These are phyloP conservation scores for Jamesozyma hellenica DNA, from an alignment of 805 yeast species.

Conservation along the genomic window DNA sequence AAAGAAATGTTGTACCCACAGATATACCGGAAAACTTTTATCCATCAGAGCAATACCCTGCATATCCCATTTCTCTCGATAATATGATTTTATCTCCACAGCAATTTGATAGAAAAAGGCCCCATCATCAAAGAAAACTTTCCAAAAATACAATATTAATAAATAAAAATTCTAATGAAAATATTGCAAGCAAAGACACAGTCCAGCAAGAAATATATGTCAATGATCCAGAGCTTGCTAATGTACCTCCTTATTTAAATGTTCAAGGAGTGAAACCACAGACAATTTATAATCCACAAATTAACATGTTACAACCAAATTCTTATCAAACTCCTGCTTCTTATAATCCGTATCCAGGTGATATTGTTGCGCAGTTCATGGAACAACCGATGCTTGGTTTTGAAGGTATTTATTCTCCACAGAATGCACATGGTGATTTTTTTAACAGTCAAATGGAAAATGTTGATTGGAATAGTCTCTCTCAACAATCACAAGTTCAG, in stretches of 20 bases:
- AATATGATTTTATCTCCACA: neutral
- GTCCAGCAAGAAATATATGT: neutral
- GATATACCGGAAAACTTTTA: neutral
- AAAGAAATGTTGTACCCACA: neutral
- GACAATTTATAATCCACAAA: neutral
- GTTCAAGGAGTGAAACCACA: neutral
- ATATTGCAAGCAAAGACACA: neutral
- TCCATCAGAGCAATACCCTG: neutral
- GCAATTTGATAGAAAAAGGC: neutral
- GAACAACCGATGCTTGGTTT: constrained; percentile 7
- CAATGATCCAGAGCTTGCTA: neutral
- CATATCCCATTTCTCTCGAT: neutral
- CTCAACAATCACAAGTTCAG: constrained; percentile 4
- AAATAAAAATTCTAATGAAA: neutral
- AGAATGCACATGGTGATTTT: constrained; percentile 1
- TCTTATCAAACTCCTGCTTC: neutral
- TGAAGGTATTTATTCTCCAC: constrained; percentile 8
- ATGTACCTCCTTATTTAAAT: neutral
- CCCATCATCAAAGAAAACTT: neutral
- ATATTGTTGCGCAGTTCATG: constrained; percentile 7
- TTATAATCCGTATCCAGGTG: constrained; percentile 4
- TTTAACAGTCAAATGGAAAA: constrained; percentile 2
- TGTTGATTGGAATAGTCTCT: constrained; percentile 5
- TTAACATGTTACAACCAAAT: constrained; percentile 1
- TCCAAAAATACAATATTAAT: neutral